Base-by-base conservation (phyloP, 2,329 filamentous ascomycete genomes). In the Colletotrichum sojae region DNA sequence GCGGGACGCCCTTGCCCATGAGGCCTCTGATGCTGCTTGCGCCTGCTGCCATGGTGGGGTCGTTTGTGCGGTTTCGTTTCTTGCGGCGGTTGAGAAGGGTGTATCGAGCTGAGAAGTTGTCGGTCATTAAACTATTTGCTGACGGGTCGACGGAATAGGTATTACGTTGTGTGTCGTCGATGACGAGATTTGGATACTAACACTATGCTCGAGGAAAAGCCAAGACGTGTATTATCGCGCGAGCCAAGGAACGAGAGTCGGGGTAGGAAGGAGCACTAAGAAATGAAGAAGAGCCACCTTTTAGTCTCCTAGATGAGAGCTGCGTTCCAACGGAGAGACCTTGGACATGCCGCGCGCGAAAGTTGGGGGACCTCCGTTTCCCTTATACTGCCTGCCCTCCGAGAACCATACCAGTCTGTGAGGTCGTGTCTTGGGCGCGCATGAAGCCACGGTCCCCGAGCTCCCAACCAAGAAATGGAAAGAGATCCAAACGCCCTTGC, bases 1-100 rank as follows among this genome's bases (percentile, higher is more conserved):
- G 74, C 55, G 83, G 83, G 5, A 76, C 78, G 56, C 82, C 81
- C 18, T 72, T 78, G 65, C 74, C 78, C 27, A 79, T 73, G 10
- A 85, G 75, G 56, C 81, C 79, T 40, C 65, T 67, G 31, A 71
- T 49, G 15, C 59, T 63, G 16, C 52, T 46, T 22, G 39, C 5
- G 62, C 58, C 65, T 22, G 52, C 65, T 22, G 52, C 48, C 55
- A 59, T 65, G 20, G 20, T 40, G n/a, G 20, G 2, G 13, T 16
- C 31, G 46, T 22, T 20, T 22, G 20, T 49, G n/a, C 12, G 46
- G n/a, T 6, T 8, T 48, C 10, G 3, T 18, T 20, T 20, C 4
- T 16, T 15, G 8, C 59, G 36, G 31, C 31, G 31, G 31, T 10
- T 10, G 31, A 36, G 31, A 1, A 36, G 31, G 4, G 31, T 9